phyloP scores from a whole-genome alignment of 2,329 filamentous ascomycete species.

The Triangularia setosa region DNA sequence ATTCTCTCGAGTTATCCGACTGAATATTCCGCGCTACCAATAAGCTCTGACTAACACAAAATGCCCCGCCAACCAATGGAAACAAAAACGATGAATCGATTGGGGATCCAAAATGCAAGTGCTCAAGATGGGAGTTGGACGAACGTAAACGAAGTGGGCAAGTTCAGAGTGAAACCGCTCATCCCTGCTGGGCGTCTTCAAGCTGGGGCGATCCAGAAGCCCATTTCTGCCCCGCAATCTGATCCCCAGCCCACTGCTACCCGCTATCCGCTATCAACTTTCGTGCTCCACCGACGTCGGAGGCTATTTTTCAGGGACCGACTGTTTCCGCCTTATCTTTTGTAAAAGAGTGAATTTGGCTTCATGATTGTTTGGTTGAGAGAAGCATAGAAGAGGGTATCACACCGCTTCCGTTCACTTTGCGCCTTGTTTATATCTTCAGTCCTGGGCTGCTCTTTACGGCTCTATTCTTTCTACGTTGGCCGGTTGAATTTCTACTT shows the following conservation, averaged over 20 bases:
- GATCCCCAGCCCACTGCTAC: slow-evolving; percentile 13
- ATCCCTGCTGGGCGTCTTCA: background rate
- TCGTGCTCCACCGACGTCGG: slow-evolving; percentile 19
- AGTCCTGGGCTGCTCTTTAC: background rate
- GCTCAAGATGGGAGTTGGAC: background rate
- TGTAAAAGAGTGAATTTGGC: background rate
- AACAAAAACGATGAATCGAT: background rate
- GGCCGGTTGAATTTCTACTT: background rate
- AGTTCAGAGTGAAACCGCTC: slow-evolving; percentile 5
- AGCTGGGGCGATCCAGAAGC: background rate
- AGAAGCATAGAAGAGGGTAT: background rate
- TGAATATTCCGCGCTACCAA: background rate
- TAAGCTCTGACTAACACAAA: background rate
- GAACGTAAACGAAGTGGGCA: background rate
- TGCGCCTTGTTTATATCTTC: background rate
- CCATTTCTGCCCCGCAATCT: background rate
- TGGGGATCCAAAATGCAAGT: background rate
- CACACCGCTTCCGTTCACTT: slow-evolving; percentile 16
- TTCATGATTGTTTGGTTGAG: background rate
- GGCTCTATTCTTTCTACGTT: background rate
- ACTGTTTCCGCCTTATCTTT: background rate
- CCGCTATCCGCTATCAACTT: slow-evolving; percentile 10
- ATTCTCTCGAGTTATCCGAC: background rate
- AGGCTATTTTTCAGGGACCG: slow-evolving; percentile 14
- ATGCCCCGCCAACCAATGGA: background rate